A percentile compares a stretch with the other conserved stretches of the same genome.
These are phyloP conservation scores for Vigna angularis DNA, from an alignment of 306 rosid species.

Conservation along the genomic window DNA sequence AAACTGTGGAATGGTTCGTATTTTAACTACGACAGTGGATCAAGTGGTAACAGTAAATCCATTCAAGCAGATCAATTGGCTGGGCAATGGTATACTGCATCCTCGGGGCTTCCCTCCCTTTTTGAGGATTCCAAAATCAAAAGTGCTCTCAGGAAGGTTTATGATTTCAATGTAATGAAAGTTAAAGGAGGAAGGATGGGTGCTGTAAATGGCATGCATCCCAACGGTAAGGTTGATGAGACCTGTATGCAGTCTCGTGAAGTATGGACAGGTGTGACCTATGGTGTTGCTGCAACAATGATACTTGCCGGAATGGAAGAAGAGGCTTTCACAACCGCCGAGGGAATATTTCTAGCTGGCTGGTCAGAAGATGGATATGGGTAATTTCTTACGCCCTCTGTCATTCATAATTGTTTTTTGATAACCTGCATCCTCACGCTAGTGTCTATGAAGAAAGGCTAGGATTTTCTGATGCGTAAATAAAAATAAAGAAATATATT, in stretches of 20 bases:
- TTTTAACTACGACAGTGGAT: conserved; percentile 94
- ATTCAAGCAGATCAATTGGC: conserved; percentile 98
- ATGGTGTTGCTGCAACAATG: conserved; percentile 94
- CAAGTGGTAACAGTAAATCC: conserved; percentile 89
- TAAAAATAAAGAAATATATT: background rate
- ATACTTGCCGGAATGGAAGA: conserved; percentile 95
- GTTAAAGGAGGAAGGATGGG: conserved; percentile 95
- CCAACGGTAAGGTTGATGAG: conserved; percentile 91
- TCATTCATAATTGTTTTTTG: background rate
- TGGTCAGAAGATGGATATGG: conserved; percentile 99
- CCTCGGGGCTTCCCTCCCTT: conserved; percentile 87
- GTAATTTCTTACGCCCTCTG: conserved; percentile 55
- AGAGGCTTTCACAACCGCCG: conserved; percentile 87
- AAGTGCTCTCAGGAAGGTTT: conserved; percentile 84
- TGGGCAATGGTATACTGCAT: conserved; percentile 99
- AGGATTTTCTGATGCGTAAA: conserved; percentile 14
- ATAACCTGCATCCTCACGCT: background rate
- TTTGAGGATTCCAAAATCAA: conserved; percentile 76
- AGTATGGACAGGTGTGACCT: conserved; percentile 98
- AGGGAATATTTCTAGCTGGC: conserved; percentile 89
- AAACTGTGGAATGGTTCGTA: conserved; percentile 98
- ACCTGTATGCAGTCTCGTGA: conserved; percentile 99
- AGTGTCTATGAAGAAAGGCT: background rate
- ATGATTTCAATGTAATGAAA: conserved; percentile 93
- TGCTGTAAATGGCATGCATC: conserved; percentile 98